Conservation (phyloP, 176 grass and related monocot species). For the Carex pumila region DNA sequence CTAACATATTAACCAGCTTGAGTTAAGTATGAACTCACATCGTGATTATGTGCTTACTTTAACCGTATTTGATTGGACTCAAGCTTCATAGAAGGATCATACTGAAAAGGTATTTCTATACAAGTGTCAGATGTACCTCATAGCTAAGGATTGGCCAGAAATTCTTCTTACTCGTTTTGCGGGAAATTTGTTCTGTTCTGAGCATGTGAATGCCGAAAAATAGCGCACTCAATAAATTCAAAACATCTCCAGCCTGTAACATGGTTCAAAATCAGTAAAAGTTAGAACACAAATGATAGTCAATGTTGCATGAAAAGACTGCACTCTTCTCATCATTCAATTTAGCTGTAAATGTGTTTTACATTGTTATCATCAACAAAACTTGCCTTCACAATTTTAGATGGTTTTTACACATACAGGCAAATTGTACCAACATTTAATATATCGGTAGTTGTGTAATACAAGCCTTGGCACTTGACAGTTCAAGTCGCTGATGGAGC, state of each 20-base stretch:
- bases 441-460: background rate
- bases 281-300: background rate
- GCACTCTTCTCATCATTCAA: background rate
- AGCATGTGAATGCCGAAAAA: constrained; percentile 95
- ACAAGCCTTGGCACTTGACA: background rate
- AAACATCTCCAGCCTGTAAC: constrained; percentile 61
- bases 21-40: background rate
- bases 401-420: background rate
- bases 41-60: background rate
- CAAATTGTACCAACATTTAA: background rate
- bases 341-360: background rate
- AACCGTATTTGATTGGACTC: background rate
- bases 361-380: background rate
- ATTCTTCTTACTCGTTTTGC: constrained; percentile 72
- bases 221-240: constrained; percentile 69
- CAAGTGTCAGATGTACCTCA: constrained; percentile 37
- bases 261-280: background rate
- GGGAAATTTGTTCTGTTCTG: constrained; percentile 78
- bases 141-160: constrained; percentile 67
- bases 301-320: background rate
- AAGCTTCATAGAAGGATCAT: background rate
- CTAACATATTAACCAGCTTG: background rate
- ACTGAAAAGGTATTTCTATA: background rate
- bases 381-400: background rate
- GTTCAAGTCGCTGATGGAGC: background rate